phyloP scores from a whole-genome alignment of 305 asterid genomes.

The Fraxinus paxiana region DNA sequence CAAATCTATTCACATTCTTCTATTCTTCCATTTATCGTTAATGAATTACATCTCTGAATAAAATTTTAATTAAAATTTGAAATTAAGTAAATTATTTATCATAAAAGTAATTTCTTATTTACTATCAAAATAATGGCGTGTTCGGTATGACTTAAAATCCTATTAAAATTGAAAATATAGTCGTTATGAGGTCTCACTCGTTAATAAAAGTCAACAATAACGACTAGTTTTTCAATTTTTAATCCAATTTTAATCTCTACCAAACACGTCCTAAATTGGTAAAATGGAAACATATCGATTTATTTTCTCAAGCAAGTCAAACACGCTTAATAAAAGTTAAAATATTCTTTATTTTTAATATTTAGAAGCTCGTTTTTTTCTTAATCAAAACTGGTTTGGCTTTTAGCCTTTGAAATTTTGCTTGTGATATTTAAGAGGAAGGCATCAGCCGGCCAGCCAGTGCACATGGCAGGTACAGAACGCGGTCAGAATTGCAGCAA shows the following conservation, averaged over 20 bases:
- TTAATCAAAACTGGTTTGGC: not conserved
- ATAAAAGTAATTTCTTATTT: not conserved
- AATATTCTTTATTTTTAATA: not conserved
- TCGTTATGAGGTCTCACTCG: too few relatives aligned
- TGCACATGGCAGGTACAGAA: constrained; percentile 1
- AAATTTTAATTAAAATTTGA: too few relatives aligned
- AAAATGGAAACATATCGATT: not conserved
- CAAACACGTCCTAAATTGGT: not conserved
- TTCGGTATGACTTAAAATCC: too few relatives aligned
- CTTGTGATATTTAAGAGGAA: not conserved
- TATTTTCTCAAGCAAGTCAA: not conserved
- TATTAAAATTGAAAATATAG: too few relatives aligned
- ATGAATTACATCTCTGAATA: not conserved
- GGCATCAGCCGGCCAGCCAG: not conserved
- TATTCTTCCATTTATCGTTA: not conserved
- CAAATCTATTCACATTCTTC: not conserved
- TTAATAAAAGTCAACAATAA: too few relatives aligned
- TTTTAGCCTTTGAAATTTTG: not conserved
- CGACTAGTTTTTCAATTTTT: too few relatives aligned
- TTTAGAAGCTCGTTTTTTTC: not conserved
- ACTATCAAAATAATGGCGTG: not conserved
- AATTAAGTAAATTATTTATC: too few relatives aligned
- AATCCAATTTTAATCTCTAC: too few relatives aligned
- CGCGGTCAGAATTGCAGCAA: not conserved
- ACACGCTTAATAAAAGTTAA: not conserved